Evolutionary conservation across 192 early-diverging fungal species (phyloP), one percentile per base, ranked within the genome.

Genomic region (Backusella tuberculispora): DNA sequence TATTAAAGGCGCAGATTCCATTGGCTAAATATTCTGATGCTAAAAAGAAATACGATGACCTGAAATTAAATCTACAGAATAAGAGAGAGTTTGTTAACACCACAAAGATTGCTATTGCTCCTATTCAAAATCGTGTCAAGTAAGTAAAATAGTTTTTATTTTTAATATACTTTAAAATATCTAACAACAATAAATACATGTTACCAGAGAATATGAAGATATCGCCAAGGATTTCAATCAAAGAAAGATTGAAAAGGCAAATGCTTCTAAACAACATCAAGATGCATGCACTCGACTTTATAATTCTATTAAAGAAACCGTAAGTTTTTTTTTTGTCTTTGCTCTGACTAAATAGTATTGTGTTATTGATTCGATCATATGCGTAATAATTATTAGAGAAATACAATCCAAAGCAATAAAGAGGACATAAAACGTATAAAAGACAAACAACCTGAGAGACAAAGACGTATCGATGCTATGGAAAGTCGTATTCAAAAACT

Each of bases 1-100:
- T 89, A 8, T 73, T 93, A 0, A 78, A 89, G 34, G 83, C 88
- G 7, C 85, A 88, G 29, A 85, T 92, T 3, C 89, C 90, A 8
- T 80, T 89, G 19, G 85, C 77, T 6, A 83, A 88, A 15, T 93
- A 93, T 78, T 80, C 85, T 6, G 81, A 77, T 48, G 81, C 84
- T 13, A 90, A 88, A 70, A 80, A 76, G 0, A 73, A 24, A 48
- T 87, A 86, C 69, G 80, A 90, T 66, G 76, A 46, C 0, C 74
- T 81, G 34, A 77, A 77, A 60, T 69, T 41, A 26, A 44, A 37
- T 56, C 40, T 53, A 26, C 37, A 65, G 4, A 41, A 63, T 21
- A 66, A 75, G 17, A 47, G 63, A 14, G 64, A 48, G 14, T 14
- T 38, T 5, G 21, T 74, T 21, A 78, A 81, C 48, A 60, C 76